Evolutionary conservation across 331 rosid species (phyloP), one percentile per base, ranked within the genome.

Genomic region (Acacia concinna): DNA sequence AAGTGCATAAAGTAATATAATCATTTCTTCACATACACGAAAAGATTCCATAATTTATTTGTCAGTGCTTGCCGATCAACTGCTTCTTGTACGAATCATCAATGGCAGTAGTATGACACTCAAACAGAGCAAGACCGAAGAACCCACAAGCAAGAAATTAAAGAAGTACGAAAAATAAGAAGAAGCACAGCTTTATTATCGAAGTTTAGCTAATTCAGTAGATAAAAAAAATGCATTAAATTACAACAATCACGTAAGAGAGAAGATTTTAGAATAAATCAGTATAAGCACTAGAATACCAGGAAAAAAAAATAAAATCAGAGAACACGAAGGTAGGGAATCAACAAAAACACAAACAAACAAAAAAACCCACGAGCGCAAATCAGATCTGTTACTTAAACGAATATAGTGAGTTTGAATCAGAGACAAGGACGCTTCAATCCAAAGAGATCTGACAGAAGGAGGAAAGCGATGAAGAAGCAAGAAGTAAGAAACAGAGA

Each of bases 371-470:
- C 18, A 35, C 32, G 6, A 21, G n/a, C 9, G 38, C 28, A 76
- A 83, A 57, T 60, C 85, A 90, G 95, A 90, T 87, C 91, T 21
- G 75, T 57, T 23, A 31, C 6, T 71, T 47, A 65, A 68, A 68
- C 34, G 21, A 69, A 51, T 6, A 72, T 69, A 40, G 27, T 34
- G 27, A 65, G 47, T 1, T 20, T 31, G 8, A 65, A 54, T 52
- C 28, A 68, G 49, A 32, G 21, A 28, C 6, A 38, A 20, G 49
- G 27, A 54, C 27, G 1, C 30, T 9, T 20, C 63, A 59, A 40
- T 65, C 59, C 47, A 63, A 37, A 37, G 43, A 64, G 82, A 77
- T 71, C 85, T 72, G 17, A 77, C 41, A 63, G 17, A 32, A 59
- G 66, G 65, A 23, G 11, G 34, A 30, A 14, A 31, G 1, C 13